Evolutionary conservation across 257 asterid genomes (phyloP).

Genomic region (Cynanchum wilfordii): DNA sequence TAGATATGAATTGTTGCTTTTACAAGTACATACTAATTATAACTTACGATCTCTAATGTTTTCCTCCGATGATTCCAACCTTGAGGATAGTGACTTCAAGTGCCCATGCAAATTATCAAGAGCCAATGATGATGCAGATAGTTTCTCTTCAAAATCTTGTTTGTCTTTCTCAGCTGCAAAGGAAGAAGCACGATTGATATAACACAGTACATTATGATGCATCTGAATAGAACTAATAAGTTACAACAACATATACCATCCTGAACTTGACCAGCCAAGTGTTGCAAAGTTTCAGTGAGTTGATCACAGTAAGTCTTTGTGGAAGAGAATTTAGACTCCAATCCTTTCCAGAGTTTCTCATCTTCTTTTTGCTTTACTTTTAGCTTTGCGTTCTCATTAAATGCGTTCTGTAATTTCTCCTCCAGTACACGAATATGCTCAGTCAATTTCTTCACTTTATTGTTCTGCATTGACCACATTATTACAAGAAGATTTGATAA

Average conservation of each 20-base stretch:
- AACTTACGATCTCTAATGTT: constrained; percentile 68
- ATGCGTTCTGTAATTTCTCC: constrained; percentile 80
- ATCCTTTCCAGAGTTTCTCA: constrained; percentile 91
- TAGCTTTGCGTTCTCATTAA: constrained; percentile 80
- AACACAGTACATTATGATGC: constrained; percentile 10
- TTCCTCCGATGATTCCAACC: constrained; percentile 69
- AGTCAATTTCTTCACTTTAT: constrained; percentile 73
- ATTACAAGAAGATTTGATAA: too few relatives aligned
- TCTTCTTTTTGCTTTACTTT: constrained; percentile 91
- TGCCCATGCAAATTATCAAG: constrained; percentile 63
- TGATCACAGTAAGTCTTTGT: constrained; percentile 76
- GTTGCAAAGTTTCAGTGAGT: constrained; percentile 72
- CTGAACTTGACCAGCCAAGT: constrained; percentile 67
- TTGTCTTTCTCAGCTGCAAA: constrained; percentile 84
- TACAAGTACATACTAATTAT: constrained; percentile 10
- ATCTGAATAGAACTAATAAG: constrained; percentile 4
- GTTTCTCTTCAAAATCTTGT: constrained; percentile 59
- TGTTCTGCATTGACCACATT: constrained; percentile 47
- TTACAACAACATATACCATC: constrained; percentile 43
- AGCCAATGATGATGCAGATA: constrained; percentile 67
- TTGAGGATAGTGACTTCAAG: constrained; percentile 54
- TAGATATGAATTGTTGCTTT: constrained; percentile 1
- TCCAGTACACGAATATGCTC: constrained; percentile 64
- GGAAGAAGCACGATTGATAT: constrained; percentile 22
- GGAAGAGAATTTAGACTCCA: constrained; percentile 77